Base-by-base conservation (phyloP, 192 early-diverging fungal species). In the Backusella tarrabulga region DNA sequence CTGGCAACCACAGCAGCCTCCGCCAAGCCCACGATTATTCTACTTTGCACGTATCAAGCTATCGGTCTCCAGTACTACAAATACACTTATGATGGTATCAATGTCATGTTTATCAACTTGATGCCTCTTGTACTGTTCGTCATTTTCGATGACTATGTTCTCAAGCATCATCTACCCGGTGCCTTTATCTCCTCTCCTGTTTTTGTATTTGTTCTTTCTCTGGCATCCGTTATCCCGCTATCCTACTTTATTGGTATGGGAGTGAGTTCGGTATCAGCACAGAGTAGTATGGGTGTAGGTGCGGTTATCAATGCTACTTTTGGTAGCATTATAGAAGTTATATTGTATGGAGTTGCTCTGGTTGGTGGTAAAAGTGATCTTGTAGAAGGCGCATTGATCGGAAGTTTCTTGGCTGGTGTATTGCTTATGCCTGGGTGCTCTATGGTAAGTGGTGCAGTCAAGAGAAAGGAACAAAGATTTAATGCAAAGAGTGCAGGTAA, bases 231-330 rank as follows among this genome's bases (percentile, higher is more conserved):
- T 2, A 90, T 99, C 29, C 98, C 98, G 3, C 84, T 98, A 8
- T 92, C 96, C 11, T 99, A 97, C 81, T 96, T 98, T 83, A 98
- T 99, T 80, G 98, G 98, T 4, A 96, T 95, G 92, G 95, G 93
- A 3, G 97, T 99, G 26, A 93, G 94, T n/a, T 95, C 94, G 19
- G 97, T 99, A 83, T 97, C 96, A 15, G 95, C 97, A 9, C 96
- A 98, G 82, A 95, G 96, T 11, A 93, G 92, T 50, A 83, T 97
- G 75, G 98, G 95, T 19, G 81, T 99, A 79, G 98, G 96, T 29
- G 94, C 96, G 0, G 97, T 97, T 42, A 94, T 98, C 80, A 99
- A 99, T 83, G 98, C 98, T 4, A 97, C 98, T 0, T 99, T 99
- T 83, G 98, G 97, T 40, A 92, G 91, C 34, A 97, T 99, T 36